Evolutionary conservation across 768 basidiomycete species (phyloP).

Genomic region (Russula brevipes): DNA sequence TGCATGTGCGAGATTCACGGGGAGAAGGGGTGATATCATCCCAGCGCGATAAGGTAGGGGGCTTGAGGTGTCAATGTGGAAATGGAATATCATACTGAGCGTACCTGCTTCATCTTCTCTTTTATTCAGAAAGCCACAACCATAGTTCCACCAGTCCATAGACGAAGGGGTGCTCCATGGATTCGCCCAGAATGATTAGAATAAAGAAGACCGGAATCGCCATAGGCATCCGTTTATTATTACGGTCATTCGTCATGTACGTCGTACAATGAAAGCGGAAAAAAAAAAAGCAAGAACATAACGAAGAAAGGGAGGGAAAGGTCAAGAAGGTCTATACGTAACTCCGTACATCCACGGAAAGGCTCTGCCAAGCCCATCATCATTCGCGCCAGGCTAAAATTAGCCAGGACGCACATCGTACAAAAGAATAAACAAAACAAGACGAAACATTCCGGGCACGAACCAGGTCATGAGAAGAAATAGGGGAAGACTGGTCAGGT

Average conservation of each 20-base stretch:
- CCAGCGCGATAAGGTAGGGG: too few species aligned
- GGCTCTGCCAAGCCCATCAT: conserved; percentile 1
- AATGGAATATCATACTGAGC: too few species aligned
- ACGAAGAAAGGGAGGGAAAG: neutral
- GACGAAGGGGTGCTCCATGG: neutral
- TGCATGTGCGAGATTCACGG: too few species aligned
- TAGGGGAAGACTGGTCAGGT: neutral
- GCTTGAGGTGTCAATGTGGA: too few species aligned
- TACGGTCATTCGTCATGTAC: conserved; percentile 14
- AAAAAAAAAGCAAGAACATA: conserved; percentile 7
- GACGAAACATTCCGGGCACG: conserved; percentile 7
- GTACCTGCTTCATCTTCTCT: too few species aligned
- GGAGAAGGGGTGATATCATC: too few species aligned
- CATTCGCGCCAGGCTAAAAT: conserved; percentile 3
- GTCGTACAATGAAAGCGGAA: conserved; percentile 14
- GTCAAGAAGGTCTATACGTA: conserved; percentile 12
- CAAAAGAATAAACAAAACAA: conserved; percentile 15
- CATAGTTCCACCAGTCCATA: too few species aligned
- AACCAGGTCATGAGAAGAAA: conserved; percentile 10
- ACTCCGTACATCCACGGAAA: conserved; percentile 6
- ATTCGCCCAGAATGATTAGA: neutral
- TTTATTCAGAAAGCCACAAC: too few species aligned
- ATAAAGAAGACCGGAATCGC: neutral
- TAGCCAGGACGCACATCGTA: conserved; percentile 16
- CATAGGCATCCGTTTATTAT: conserved; percentile 3